Base-by-base conservation (phyloP, 805 yeast genomes). In the Yarrowia phangngaensis region DNA sequence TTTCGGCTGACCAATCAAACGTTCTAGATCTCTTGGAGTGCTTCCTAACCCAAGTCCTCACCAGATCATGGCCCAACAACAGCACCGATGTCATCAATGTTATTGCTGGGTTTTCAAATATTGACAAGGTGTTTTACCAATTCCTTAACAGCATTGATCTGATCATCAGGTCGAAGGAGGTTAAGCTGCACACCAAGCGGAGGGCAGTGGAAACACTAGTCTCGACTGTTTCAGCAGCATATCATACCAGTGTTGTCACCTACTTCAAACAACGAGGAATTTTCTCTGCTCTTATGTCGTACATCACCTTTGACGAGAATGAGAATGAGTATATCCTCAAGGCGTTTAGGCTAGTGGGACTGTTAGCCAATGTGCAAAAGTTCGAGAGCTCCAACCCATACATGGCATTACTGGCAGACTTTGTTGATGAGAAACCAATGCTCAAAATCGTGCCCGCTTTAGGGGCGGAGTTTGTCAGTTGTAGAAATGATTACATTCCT, bases 311-410 rank as follows among this genome's bases (percentile, higher is more conserved):
- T 19, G 54, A 59, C 31, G 54, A 55, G 6, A 56, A 41, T 11
- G 53, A 60, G 20, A 54, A 56, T 20, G 51, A 53, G 8, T 52
- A 52, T 26, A 58, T 64, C 11, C 63, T 66, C 12, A 60, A 61
- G 35, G 73, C 71, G 3, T 58, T 68, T 28, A 47, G 57, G 1
- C 54, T 66, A 17, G 52, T 69, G 15, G 72, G 71, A 4, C 52
- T 67, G 2, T 55, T 69, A n/a, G 60, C 70, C 6, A 64, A 61
- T 40, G 58, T 65, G 48, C 66, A 66, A 54, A 62, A 59, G 47
- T 57, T 61, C 33, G 69, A 66, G 35, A 65, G 66, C 14, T 57
- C 57, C 19, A 63, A 64, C 40, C 65, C 68, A 1, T 69, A 69
- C 51, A 60, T 55, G 41, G 60, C 64, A 13, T 58, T 70, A 14